Evolutionary conservation across 495 filamentous ascomycete species (phyloP), one percentile per base, ranked within the genome.

Genomic region (Penicillium argentinense): DNA sequence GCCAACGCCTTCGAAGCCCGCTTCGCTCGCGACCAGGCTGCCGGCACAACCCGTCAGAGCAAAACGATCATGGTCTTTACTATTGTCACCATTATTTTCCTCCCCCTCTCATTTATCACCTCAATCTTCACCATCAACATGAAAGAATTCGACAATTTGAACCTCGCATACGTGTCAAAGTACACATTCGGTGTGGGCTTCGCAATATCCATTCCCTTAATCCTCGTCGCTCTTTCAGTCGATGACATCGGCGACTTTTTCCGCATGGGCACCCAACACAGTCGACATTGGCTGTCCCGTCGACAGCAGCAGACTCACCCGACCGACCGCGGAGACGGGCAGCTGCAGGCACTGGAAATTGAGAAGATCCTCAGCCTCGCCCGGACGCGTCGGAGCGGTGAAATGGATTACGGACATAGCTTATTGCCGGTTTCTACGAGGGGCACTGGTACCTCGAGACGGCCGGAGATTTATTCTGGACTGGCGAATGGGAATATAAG

Each of bases 61-160:
- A 82, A 86, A 51, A 86, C 83, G 4, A 82, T 88, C 47, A 82
- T 89, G 75, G 77, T 88, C 6, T 88, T 88, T 51, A 89, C 85
- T 5, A 81, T 87, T 47, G 84, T 86, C 5, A 86, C 82, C 0
- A 85, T 85, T 36, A 60, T 87, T 23, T 87, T 87, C 68, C 64
- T 88, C 3, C 83, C 84, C 0, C 59, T 87, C 41, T 79, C 75
- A 4, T 88, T 88, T 58, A 85, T 87, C 48, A 75, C 81, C 0
- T 77, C 79, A 1, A 77, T 87, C 36, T 86, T 86, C 62, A 77
- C 83, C 0, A 84, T 87, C 57, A 81, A 83, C 37, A 63, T 87
- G 39, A 48, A 57, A 9, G 78, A 85, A 40, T 87, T 80, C 28
- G 43, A 59, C 0, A 50, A 57, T 9, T 53, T 87, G 14, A 71